Percentiles rank a stretch among this genome's conserved stretches.
phyloP scores from a whole-genome alignment of 1,284 basidiomycete genomes.

The Naganishia cerealis region DNA sequence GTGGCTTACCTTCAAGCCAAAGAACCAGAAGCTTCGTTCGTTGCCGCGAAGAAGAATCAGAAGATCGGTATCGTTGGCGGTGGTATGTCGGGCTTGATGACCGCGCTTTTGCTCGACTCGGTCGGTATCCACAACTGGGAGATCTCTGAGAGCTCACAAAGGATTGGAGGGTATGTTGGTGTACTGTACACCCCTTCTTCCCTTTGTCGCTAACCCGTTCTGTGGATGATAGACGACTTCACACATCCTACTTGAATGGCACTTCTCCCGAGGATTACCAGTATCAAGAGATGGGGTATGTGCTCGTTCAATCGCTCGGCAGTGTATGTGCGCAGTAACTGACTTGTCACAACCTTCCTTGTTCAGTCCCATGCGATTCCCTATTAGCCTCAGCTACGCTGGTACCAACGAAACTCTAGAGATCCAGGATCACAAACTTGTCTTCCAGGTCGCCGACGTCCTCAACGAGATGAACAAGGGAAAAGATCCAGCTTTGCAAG shows the following conservation, averaged over 20 bases:
- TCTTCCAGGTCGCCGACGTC: conserved; percentile 42
- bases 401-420: conserved; percentile 39
- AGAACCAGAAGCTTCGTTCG: conserved; percentile 34
- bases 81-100: conserved; percentile 40
- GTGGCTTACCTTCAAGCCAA: conserved; percentile 37
- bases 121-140: conserved; percentile 41
- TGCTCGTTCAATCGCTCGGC: background rate
- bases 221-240: conserved; percentile 34
- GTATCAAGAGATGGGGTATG: conserved; percentile 42
- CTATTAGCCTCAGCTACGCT: conserved; percentile 36
- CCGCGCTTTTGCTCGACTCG: conserved; percentile 38
- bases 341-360: background rate
- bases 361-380: conserved; percentile 40
- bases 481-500: conserved; percentile 34
- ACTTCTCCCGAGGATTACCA: conserved; percentile 39
- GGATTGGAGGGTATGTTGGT: conserved; percentile 38
- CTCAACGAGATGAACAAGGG: conserved; percentile 38
- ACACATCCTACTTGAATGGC: conserved; percentile 38
- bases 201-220: background rate
- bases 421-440: conserved; percentile 41
- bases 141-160: conserved; percentile 38
- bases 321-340: background rate
- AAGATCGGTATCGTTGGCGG: conserved; percentile 40
- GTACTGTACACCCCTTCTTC: no score
- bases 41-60: conserved; percentile 37